A percentile compares a stretch with the other conserved stretches of the same genome.
phyloP scores from a whole-genome alignment of 2,329 filamentous ascomycete species.

The Pseudopyricularia javanii region DNA sequence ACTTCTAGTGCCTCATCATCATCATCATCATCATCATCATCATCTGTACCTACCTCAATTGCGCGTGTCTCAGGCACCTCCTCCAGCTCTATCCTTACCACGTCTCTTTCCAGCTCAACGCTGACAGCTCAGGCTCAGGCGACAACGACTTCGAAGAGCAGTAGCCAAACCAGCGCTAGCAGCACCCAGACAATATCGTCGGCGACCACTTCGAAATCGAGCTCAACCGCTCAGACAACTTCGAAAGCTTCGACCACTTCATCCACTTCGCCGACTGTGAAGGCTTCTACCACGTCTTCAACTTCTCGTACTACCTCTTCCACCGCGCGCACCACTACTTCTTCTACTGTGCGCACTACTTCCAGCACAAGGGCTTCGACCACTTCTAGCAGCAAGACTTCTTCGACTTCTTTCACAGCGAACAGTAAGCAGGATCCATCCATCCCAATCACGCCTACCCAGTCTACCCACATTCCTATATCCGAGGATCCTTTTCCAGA shows the following conservation, averaged over 20 bases:
- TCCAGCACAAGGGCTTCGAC: neutral
- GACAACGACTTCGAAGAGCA: neutral
- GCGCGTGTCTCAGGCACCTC: neutral
- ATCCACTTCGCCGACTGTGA: neutral
- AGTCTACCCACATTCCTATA: neutral
- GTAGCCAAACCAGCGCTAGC: neutral
- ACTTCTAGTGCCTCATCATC: neutral
- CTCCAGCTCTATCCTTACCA: neutral
- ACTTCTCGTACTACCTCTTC: neutral
- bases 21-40: neutral
- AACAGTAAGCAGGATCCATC: neutral
- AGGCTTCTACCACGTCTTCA: neutral
- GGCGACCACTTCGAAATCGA: neutral
- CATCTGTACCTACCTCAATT: neutral
- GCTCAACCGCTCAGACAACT: neutral
- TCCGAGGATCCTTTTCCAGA: no score
- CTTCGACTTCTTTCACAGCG: neutral
- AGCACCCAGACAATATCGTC: neutral
- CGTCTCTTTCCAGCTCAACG: neutral
- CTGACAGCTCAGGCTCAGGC: neutral
- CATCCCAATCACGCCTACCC: neutral
- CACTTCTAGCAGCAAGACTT: neutral
- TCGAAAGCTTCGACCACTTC: neutral
- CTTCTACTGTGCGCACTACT: neutral
- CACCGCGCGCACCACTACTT: neutral